Percentiles rank a stretch among this genome's conserved stretches.
Evolutionary conservation across 2,329 filamentous ascomycete species (phyloP).

Genomic region (Cladophialophora yegresii): DNA sequence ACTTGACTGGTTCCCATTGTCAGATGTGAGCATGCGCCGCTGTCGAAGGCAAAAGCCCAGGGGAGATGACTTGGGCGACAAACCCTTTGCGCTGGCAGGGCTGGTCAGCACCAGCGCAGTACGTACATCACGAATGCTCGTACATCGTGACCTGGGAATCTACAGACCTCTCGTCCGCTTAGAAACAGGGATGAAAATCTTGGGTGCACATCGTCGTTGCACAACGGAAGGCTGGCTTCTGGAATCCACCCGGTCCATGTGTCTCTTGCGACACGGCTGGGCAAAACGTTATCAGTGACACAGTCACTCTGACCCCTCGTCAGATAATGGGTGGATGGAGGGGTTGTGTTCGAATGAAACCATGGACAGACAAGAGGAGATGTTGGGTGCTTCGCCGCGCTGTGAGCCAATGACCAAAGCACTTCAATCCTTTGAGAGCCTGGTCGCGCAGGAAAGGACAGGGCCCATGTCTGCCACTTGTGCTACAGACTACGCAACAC

Average conservation of each 20-base stretch:
- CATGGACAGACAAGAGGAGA: not conserved
- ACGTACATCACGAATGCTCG: not conserved
- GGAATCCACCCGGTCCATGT: not conserved
- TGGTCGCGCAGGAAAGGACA: not conserved
- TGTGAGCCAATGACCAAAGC: conserved; percentile 5
- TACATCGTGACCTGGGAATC: conserved; percentile 7
- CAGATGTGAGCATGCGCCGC: not conserved
- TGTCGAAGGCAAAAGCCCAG: no score
- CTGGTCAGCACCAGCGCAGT: conserved; percentile 14
- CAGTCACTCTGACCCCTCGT: conserved; percentile 6
- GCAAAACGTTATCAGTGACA: conserved; percentile 18
- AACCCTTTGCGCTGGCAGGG: not conserved
- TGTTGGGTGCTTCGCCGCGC: not conserved
- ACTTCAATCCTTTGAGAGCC: not conserved
- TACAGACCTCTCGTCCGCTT: not conserved
- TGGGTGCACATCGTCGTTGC: conserved; percentile 4
- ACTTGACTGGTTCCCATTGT: not conserved
- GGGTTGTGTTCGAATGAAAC: not conserved
- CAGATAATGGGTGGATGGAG: not conserved
- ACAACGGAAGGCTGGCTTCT: conserved; percentile 5
- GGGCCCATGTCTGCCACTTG: no score
- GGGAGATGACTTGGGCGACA: conserved; percentile 12
- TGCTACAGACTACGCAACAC: conserved; percentile 23
- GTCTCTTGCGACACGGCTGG: not conserved
- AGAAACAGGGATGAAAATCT: conserved; percentile 7